phyloP scores from a whole-genome alignment of 805 yeast genomes.

The Peterozyma toletana region DNA sequence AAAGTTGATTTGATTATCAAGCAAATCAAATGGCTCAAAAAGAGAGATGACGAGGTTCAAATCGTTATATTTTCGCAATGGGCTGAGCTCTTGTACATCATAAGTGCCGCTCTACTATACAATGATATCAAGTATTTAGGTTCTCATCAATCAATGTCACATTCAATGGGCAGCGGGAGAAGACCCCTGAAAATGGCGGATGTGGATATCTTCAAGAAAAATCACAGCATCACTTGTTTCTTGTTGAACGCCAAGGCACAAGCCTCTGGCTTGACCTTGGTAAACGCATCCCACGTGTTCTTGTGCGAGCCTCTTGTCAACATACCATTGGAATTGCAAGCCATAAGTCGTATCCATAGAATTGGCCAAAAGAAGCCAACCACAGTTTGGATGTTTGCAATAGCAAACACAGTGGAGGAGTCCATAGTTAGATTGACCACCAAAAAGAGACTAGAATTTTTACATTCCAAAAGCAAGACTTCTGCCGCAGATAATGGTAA shows the following conservation, averaged over 20 bases:
- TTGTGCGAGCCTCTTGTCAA: conserved; percentile 90
- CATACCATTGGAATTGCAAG: conserved; percentile 82
- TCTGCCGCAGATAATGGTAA: conserved; percentile 8
- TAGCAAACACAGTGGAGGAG: conserved; percentile 82
- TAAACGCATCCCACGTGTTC: conserved; percentile 89
- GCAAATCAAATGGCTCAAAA: conserved; percentile 58
- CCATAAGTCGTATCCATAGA: conserved; percentile 85
- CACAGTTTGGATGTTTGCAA: conserved; percentile 87
- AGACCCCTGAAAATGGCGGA: conserved; percentile 22
- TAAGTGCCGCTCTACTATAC: conserved; percentile 57
- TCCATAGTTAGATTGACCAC: conserved; percentile 69
- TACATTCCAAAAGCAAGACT: conserved; percentile 19
- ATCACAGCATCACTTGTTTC: conserved; percentile 69
- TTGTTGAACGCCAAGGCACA: conserved; percentile 78
- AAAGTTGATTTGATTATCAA: conserved; percentile 79
- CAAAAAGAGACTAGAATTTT: conserved; percentile 43
- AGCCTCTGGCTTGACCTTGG: conserved; percentile 84
- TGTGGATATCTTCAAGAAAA: conserved; percentile 54
- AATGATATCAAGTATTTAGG: conserved; percentile 54
- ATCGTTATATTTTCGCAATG: conserved; percentile 88
- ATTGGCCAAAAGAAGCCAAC: conserved; percentile 84
- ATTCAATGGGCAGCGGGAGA: conserved; percentile 24
- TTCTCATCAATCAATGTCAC: conserved; percentile 27
- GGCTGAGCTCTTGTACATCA: conserved; percentile 61
- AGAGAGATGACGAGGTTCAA: conserved; percentile 57